These are phyloP conservation scores for Candida coleopterorum DNA, from an alignment of 805 yeast species.

Conservation along the genomic window DNA sequence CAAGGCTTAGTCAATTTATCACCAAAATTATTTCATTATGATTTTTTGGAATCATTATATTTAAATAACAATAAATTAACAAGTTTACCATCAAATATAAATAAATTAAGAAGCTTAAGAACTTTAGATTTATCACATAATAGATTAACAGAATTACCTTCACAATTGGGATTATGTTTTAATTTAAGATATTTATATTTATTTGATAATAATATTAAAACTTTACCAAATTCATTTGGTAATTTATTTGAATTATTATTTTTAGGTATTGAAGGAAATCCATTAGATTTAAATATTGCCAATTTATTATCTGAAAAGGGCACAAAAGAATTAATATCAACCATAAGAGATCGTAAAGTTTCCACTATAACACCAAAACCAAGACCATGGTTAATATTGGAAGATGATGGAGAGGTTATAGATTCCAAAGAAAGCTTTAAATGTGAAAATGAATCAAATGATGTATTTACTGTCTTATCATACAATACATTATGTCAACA, in stretches of 20 bases:
- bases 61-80: conserved; percentile 80
- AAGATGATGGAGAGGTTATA: conserved; percentile 65
- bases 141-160: conserved; percentile 64
- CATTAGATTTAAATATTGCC: conserved; percentile 61
- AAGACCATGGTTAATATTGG: conserved; percentile 78
- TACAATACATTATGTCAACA: conserved; percentile 94
- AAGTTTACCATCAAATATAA: conserved; percentile 61
- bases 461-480: conserved; percentile 69
- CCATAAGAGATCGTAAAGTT: conserved; percentile 80
- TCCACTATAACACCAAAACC: conserved; percentile 60
- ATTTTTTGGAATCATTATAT: conserved; percentile 80
- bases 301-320: conserved; percentile 75
- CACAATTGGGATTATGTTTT: conserved; percentile 78
- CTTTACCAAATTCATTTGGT: conserved; percentile 82
- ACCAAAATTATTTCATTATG: conserved; percentile 73
- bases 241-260: conserved; percentile 77
- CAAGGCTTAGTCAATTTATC: conserved; percentile 72
- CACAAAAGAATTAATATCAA: conserved; percentile 73
- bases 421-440: conserved; percentile 28
- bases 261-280: conserved; percentile 91
- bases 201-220: conserved; percentile 77
- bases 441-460: conserved; percentile 25
- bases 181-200: conserved; percentile 76
- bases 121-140: conserved; percentile 85
- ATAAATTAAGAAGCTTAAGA: conserved; percentile 65